Percentiles rank a stretch among this genome's conserved stretches.
These are phyloP conservation scores for Fusarium neocosmosporiellum DNA, from an alignment of 2,329 filamentous ascomycete genomes.

Conservation along the genomic window DNA sequence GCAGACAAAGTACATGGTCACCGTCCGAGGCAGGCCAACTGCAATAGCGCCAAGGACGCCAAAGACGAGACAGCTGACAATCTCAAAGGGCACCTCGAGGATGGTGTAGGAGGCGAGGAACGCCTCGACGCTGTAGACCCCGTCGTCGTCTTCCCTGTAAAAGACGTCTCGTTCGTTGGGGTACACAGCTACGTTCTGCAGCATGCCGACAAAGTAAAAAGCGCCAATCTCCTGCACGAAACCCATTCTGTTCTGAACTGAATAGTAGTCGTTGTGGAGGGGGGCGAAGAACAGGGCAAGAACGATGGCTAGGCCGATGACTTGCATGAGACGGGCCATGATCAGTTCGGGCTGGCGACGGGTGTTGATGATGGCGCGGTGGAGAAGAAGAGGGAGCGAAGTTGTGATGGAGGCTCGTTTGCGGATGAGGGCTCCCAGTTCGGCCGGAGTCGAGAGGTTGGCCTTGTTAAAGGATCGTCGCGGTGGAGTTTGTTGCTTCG, in stretches of 20 bases:
- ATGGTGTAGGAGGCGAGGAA: constrained; percentile 78
- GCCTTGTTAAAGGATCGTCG: constrained; percentile 57
- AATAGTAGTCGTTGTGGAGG: constrained; percentile 73
- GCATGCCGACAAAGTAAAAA: constrained; percentile 81
- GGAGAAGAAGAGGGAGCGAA: constrained; percentile 75
- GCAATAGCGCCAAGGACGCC: constrained; percentile 72
- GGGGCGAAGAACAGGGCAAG: constrained; percentile 79
- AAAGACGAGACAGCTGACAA: constrained; percentile 73
- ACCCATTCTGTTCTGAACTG: constrained; percentile 78
- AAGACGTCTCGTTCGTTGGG: constrained; percentile 80
- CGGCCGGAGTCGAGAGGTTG: constrained; percentile 73
- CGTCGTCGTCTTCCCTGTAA: constrained; percentile 80
- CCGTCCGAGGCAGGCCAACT: constrained; percentile 71
- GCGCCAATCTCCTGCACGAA: constrained; percentile 79
- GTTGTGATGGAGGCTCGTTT: constrained; percentile 69
- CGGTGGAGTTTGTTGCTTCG: constrained; percentile 44
- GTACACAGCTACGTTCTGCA: constrained; percentile 82
- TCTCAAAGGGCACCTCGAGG: constrained; percentile 78
- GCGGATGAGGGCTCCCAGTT: constrained; percentile 75
- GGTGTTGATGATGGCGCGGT: constrained; percentile 76
- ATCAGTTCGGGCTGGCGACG: constrained; percentile 73
- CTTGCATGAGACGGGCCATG: constrained; percentile 74
- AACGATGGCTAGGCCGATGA: constrained; percentile 71
- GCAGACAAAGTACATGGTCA: constrained; percentile 73
- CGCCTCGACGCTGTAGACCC: constrained; percentile 76